phyloP scores from a whole-genome alignment of 495 filamentous ascomycete species.

The Penicillium bovifimosum region DNA sequence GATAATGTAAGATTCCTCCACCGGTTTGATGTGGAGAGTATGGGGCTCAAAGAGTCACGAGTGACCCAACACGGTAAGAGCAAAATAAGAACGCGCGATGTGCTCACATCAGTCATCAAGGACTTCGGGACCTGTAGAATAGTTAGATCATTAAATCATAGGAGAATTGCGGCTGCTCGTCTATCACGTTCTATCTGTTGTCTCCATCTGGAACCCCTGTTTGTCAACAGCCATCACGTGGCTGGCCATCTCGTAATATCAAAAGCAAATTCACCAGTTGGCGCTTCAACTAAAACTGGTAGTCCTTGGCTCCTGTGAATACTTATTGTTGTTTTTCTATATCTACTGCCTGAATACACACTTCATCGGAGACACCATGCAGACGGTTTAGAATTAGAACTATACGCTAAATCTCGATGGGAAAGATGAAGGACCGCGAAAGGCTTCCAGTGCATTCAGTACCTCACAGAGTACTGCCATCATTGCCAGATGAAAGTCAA shows the following conservation, averaged over 20 bases:
- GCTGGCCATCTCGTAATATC: conserved; percentile 2
- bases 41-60: background rate
- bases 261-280: background rate
- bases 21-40: conserved; percentile 2
- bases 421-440: no score
- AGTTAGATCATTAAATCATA: no score
- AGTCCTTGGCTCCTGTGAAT: no score
- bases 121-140: background rate
- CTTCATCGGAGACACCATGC: no score
- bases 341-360: no score
- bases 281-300: no score
- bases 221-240: conserved; percentile 2
- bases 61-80: background rate
- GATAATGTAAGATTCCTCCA: background rate
- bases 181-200: background rate
- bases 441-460: no score
- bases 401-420: no score
- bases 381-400: no score
- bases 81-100: background rate
- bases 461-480: no score
- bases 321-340: no score
- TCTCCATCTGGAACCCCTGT: conserved; percentile 13
- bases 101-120: background rate
- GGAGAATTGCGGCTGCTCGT: background rate
- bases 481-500: no score